phyloP scores from a whole-genome alignment of 805 yeast species.

The Metschnikowia vanudenii region DNA sequence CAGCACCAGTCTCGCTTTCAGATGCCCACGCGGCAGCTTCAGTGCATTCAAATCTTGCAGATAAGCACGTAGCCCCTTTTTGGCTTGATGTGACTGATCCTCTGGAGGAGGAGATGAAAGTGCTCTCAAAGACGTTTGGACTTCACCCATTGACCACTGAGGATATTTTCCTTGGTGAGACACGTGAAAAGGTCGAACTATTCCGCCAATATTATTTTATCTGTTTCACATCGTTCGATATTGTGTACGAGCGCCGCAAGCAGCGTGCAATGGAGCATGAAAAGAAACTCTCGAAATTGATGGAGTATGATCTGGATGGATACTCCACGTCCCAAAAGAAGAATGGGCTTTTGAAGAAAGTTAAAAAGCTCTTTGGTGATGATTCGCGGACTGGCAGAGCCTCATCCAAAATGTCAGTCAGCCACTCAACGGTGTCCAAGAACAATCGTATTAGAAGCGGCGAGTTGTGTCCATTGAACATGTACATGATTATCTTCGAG shows the following conservation, averaged over 20 bases:
- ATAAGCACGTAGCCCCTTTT: constrained; percentile 30
- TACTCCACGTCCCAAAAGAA: constrained; percentile 7
- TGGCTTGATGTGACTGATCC: constrained; percentile 95
- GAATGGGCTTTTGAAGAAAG: constrained; percentile 7
- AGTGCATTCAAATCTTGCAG: constrained; percentile 14
- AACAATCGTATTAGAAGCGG: constrained; percentile 41
- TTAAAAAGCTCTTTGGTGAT: constrained; percentile 10
- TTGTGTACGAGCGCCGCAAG: constrained; percentile 68
- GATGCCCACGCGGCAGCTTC: constrained; percentile 4
- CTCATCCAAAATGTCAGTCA: constrained; percentile 12
- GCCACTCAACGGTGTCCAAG: constrained; percentile 20
- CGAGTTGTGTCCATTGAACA: constrained; percentile 83
- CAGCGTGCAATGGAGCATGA: constrained; percentile 49
- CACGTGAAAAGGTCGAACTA: constrained; percentile 91
- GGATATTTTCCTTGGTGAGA: constrained; percentile 89
- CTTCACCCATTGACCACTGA: constrained; percentile 96
- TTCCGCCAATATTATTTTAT: constrained; percentile 89
- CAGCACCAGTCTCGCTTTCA: constrained; percentile 5
- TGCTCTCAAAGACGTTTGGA: constrained; percentile 83
- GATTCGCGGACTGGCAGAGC: constrained; percentile 7
- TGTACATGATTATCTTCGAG: constrained; percentile 88
- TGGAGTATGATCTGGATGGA: constrained; percentile 25
- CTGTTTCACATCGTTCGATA: constrained; percentile 66
- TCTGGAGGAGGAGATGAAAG: constrained; percentile 96
- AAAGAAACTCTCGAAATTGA: constrained; percentile 35